Conservation (phyloP, 352 stramenopile genomes). For the Globisporangium spinosum region DNA sequence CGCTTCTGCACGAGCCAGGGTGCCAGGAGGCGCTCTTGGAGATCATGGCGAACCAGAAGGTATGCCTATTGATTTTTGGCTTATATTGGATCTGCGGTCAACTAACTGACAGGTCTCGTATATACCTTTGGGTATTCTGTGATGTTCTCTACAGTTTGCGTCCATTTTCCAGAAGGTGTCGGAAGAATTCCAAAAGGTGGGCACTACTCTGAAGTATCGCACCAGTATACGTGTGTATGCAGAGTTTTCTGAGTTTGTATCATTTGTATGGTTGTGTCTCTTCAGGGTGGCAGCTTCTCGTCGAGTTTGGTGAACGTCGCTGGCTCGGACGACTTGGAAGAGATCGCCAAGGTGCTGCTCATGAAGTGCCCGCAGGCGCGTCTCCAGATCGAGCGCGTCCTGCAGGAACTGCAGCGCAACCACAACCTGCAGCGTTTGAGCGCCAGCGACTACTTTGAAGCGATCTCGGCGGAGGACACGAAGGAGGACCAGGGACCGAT, state of each 20-base stretch:
- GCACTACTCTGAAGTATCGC: background rate
- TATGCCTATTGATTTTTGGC: background rate
- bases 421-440: slow-evolving; percentile 71
- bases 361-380: slow-evolving; percentile 70
- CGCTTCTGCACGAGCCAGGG: slow-evolving; percentile 66
- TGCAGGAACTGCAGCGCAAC: slow-evolving; percentile 66
- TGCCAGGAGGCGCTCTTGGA: slow-evolving; percentile 71
- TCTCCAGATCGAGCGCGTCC: slow-evolving; percentile 68
- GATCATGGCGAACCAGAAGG: slow-evolving; percentile 38
- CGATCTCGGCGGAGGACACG: slow-evolving; percentile 63
- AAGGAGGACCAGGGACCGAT: slow-evolving; percentile 64
- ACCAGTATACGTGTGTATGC: background rate
- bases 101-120: no score
- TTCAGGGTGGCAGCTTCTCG: slow-evolving; percentile 41
- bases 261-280: background rate
- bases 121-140: background rate
- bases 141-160: slow-evolving; percentile 33
- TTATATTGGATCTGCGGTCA: background rate
- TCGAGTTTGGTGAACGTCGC: slow-evolving; percentile 50
- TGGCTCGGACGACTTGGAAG: slow-evolving; percentile 49
- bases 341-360: slow-evolving; percentile 71
- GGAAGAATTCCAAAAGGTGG: slow-evolving; percentile 50
- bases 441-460: slow-evolving; percentile 68
- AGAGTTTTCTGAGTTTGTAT: background rate
- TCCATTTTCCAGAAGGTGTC: slow-evolving; percentile 61